Evolutionary conservation across 345 rosid species (phyloP), one percentile per base, ranked within the genome.

Genomic region (Hibiscus tridactylites): DNA sequence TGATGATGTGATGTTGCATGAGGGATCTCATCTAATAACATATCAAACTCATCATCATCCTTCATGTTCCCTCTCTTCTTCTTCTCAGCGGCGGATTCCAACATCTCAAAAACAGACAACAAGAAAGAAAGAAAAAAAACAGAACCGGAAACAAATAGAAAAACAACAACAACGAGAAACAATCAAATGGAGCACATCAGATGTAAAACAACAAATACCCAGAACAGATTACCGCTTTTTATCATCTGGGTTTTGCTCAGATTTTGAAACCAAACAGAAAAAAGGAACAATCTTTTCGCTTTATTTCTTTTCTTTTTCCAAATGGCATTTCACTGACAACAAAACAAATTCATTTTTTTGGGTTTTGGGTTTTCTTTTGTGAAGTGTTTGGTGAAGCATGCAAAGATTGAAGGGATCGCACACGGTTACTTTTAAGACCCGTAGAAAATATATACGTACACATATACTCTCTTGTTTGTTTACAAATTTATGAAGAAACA

Each of bases 1-100:
- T 57, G 72, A 50, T 72, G 24, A 44, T 39, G 58, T 12, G 80
- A 77, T 67, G 80, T 72, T 35, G 73, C 80, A 72, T 50, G 58
- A 60, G 80, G 76, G 80, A 77, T 77, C 76, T 72, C 80, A 67
- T 77, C 63, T 61, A 77, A 77, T 72, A 77, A 67, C 76, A 72
- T 59, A 59, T 72, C 80, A 67, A 77, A 66, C 70, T 77, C 80
- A 3, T 67, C 70, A 73, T 77, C 76, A 9, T 39, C 76, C 69
- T 72, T 68, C 77, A 17, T 47, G 73, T 61, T 33, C 47, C 49
- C 68, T 42, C 46, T 31, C 35, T 31, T 31, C 35, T 37, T 37
- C 46, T 26, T 61, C 69, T 61, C 75, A 24, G 61, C 16, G 17
- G 42, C 33, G 21, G 65, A 17, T 53, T 26, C 69, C 29, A 73